Evolutionary conservation across 2,329 filamentous ascomycete genomes (phyloP).

Genomic region (Alternaria solani): DNA sequence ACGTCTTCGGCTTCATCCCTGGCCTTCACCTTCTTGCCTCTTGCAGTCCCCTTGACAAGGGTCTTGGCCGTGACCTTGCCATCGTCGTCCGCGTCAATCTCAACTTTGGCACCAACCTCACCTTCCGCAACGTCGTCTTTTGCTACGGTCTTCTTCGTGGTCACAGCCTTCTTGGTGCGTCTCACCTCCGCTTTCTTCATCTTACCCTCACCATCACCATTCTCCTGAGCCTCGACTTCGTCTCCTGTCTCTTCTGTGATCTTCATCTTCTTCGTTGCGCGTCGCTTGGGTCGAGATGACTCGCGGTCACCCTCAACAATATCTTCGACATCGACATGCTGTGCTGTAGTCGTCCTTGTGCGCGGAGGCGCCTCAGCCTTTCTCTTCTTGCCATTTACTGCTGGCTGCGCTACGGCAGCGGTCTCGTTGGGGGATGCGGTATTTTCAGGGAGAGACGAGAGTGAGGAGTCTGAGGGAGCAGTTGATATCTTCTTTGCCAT

Average conservation of each 20-base stretch:
- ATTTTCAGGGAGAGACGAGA: conserved; percentile 32
- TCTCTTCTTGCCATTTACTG: conserved; percentile 34
- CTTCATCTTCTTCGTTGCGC: conserved; percentile 27
- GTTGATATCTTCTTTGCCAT: conserved; percentile 31
- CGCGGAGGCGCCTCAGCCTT: conserved; percentile 34
- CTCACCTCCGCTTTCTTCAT: conserved; percentile 17
- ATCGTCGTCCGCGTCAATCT: conserved; percentile 15
- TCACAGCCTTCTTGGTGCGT: background rate
- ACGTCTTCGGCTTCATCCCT: background rate
- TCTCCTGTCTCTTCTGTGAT: conserved; percentile 27
- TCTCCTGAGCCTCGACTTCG: conserved; percentile 19
- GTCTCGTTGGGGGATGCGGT: conserved; percentile 10
- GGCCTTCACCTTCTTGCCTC: conserved; percentile 7
- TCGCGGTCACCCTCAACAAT: conserved; percentile 8
- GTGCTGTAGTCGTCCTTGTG: conserved; percentile 18
- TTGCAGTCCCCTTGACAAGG: background rate
- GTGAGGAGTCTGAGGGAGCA: conserved; percentile 32
- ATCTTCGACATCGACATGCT: conserved; percentile 9
- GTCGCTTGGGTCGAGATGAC: conserved; percentile 23
- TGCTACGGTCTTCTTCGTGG: background rate
- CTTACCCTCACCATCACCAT: conserved; percentile 7
- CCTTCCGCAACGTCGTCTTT: background rate
- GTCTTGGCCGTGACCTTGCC: background rate
- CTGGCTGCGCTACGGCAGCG: conserved; percentile 11
- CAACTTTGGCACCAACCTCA: background rate